A percentile compares a stretch with the other conserved stretches of the same genome.
These are phyloP conservation scores for Umbellularia californica DNA, from an alignment of 164 flowering plant genomes.

Conservation along the genomic window DNA sequence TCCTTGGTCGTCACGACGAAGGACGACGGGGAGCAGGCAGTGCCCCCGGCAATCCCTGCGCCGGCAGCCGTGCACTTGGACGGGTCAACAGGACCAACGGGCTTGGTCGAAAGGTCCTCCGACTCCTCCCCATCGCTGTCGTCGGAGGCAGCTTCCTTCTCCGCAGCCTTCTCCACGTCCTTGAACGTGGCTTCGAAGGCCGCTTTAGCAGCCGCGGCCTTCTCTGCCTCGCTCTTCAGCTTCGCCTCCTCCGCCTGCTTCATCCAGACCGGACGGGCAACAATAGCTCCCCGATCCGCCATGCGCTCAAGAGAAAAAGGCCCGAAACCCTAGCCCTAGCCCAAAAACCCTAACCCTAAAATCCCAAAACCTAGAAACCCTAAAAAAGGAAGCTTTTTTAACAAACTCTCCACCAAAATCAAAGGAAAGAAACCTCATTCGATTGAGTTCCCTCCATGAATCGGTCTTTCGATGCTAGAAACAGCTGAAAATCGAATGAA, in stretches of 20 bases:
- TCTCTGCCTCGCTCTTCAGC: conserved; percentile 88
- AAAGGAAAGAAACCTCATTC: neutral
- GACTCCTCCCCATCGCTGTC: conserved; percentile 71
- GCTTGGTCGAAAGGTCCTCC: conserved; percentile 49
- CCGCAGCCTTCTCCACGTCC: conserved; percentile 38
- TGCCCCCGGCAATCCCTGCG: conserved; percentile 86
- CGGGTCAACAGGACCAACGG: conserved; percentile 89
- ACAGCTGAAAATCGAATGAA: too few species aligned
- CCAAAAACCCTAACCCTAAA: too few species aligned
- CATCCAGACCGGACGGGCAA: conserved; percentile 80
- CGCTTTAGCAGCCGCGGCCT: conserved; percentile 92
- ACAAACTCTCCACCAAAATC: neutral
- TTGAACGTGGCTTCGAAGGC: conserved; percentile 98
- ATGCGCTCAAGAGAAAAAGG: conserved; percentile 15
- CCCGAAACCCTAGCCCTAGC: neutral
- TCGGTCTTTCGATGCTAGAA: too few species aligned
- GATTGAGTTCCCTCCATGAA: neutral
- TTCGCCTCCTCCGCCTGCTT: conserved; percentile 97
- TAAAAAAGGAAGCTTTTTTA: neutral
- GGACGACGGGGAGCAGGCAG: conserved; percentile 68
- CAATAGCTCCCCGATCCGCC: conserved; percentile 47
- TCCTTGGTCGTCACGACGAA: conserved; percentile 80
- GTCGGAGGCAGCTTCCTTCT: conserved; percentile 30
- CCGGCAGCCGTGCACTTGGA: conserved; percentile 86
- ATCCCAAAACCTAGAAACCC: neutral